Conservation (phyloP, 2,329 filamentous ascomycete genomes). For the Parascedosporium putredinis region DNA sequence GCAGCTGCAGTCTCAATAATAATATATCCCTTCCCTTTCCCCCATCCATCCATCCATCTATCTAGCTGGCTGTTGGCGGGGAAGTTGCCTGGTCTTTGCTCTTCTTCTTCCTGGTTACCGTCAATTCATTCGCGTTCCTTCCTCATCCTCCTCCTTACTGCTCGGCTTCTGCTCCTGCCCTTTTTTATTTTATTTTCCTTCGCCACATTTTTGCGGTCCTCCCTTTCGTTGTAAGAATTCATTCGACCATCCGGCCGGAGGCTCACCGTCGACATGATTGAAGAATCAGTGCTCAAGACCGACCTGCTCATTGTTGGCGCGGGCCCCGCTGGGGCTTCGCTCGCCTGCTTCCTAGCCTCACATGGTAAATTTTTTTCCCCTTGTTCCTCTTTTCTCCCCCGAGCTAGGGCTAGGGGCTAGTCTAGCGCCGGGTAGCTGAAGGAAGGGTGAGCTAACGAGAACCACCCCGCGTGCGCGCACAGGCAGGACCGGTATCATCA, state of each 20-base stretch:
- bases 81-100: background rate
- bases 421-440: too few relatives aligned
- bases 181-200: too few relatives aligned
- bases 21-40: too few relatives aligned
- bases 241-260: background rate
- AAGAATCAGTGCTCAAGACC: slow-evolving; percentile 17
- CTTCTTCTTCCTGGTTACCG: background rate
- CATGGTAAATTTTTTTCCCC: slow-evolving; percentile 26
- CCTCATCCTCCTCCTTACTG: background rate
- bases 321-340: slow-evolving; percentile 42
- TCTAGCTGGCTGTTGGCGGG: background rate
- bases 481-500: slow-evolving; percentile 42
- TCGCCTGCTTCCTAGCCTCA: slow-evolving; percentile 41
- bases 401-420: background rate
- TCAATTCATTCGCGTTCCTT: background rate
- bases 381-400: too few relatives aligned
- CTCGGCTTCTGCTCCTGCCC: too few relatives aligned
- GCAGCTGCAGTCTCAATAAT: too few relatives aligned
- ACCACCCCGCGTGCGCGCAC: too few relatives aligned
- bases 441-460: too few relatives aligned
- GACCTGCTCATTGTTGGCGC: slow-evolving; percentile 39
- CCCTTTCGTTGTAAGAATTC: too few relatives aligned
- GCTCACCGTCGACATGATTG: background rate
- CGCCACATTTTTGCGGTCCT: too few relatives aligned
- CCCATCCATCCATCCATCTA: too few relatives aligned